Conservation (phyloP, 2,329 filamentous ascomycete genomes). For the Aspergillus pseudonomiae region DNA sequence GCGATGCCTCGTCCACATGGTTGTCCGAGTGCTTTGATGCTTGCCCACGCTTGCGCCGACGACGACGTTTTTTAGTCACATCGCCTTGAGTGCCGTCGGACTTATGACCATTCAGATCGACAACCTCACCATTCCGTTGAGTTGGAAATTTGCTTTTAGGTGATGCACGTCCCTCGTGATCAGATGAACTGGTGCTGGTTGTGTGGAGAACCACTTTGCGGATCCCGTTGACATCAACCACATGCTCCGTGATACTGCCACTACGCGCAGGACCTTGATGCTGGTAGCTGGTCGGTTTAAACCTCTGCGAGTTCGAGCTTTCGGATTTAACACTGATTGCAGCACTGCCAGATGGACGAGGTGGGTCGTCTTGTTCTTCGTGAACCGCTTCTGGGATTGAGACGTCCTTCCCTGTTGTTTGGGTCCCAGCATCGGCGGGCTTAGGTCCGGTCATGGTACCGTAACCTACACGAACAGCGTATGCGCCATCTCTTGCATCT, state of each 20-base stretch:
- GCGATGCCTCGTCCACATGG: conserved; percentile 16
- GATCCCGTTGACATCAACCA: conserved; percentile 73
- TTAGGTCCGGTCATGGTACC: conserved; percentile 47
- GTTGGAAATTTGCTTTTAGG: conserved; percentile 14
- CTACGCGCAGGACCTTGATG: conserved; percentile 62
- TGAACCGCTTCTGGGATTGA: conserved; percentile 36
- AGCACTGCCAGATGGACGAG: conserved; percentile 25
- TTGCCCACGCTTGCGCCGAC: conserved; percentile 24
- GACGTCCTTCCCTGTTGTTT: conserved; percentile 27
- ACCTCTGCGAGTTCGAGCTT: conserved; percentile 24
- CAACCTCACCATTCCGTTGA: conserved; percentile 16
- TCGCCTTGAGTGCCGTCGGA: conserved; percentile 8
- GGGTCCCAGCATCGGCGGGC: conserved; percentile 24
- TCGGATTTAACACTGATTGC: conserved; percentile 28
- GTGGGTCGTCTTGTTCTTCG: conserved; percentile 34
- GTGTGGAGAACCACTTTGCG: conserved; percentile 76
- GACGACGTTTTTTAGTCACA: conserved; percentile 29
- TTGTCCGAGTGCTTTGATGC: conserved; percentile 11
- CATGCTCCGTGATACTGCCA: conserved; percentile 77
- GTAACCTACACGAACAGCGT: conserved; percentile 61
- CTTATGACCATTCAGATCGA: conserved; percentile 16
- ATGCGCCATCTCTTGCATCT: conserved; percentile 67
- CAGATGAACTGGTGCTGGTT: conserved; percentile 59
- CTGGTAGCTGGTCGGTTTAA: conserved; percentile 32
- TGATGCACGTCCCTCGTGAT: conserved; percentile 26